phyloP scores from a whole-genome alignment of 2,329 filamentous ascomycete species.

The Penicillium sp. region DNA sequence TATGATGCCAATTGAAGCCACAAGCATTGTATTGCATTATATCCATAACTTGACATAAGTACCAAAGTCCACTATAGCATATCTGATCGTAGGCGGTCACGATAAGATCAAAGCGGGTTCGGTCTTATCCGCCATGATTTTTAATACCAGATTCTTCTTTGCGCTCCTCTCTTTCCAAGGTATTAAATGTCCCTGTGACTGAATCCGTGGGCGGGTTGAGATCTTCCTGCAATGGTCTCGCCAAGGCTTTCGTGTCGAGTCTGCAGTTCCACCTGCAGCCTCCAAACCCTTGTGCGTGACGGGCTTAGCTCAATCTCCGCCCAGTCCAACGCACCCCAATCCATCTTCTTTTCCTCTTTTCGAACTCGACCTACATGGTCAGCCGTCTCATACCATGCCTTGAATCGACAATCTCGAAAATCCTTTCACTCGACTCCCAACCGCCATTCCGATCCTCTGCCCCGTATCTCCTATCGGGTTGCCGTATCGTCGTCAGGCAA shows the following conservation, averaged over 20 bases:
- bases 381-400: not conserved
- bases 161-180: not conserved
- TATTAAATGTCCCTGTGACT: conserved; percentile 11
- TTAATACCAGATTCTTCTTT: not conserved
- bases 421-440: conserved; percentile 32
- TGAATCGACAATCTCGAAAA: conserved; percentile 9
- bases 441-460: conserved; percentile 18
- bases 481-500: conserved; percentile 77
- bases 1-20: not conserved
- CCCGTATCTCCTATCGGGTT: conserved; percentile 64
- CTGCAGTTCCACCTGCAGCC: conserved; percentile 36
- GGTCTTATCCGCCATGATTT: conserved; percentile 20
- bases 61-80: not conserved
- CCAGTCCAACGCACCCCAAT: conserved; percentile 8
- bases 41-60: not conserved
- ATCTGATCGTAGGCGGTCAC: conserved; percentile 1
- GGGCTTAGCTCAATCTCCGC: conserved; percentile 17
- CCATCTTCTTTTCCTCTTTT: conserved; percentile 7
- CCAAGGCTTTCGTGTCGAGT: conserved; percentile 31
- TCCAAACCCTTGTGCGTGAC: conserved; percentile 28
- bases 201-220: conserved; percentile 16
- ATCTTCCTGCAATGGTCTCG: conserved; percentile 32
- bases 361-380: not conserved
- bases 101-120: conserved; percentile 20
- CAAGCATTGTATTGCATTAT: no score